Base-by-base conservation (phyloP, 257 asterid species). In the Primulina huaijiensis region DNA sequence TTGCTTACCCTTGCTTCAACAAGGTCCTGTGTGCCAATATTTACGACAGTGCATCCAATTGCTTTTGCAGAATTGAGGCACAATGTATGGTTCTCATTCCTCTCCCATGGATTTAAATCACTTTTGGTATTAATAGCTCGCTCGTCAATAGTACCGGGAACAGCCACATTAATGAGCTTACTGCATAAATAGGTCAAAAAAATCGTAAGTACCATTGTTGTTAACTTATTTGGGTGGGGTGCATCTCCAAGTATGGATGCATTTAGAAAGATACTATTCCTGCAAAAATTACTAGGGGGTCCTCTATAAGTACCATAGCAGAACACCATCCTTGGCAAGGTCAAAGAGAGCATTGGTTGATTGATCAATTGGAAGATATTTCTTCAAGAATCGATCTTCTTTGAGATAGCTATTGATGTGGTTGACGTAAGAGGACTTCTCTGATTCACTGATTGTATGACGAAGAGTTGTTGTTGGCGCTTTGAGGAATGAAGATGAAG, bases 1-100 rank as follows among this genome's bases (percentile, higher is more conserved):
- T 67, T 23, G 46, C 89, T 76, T 81, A 93, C 97, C 79, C 97
- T 87, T 60, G 84, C 97, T 89, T 90, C 97, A 60, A 87, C 85
- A 21, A 93, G 81, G 65, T 93, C 99, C 73, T 90, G 97, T 23
- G 97, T 93, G 76, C 98, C 98, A 80, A 93, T 93, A 62, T 93
- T 93, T 31, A 93, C 98, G 72, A 93, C 98, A 25, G 97, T 90
- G 84, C 99, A 93, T 64, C 99, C 99, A 60, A 90, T 93, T 23
- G 99, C 99, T 89, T 89, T 93, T 23, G 99, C 98, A 25, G 98
- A 93, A 79, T 90, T 93, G 70, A 93, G 93, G 77, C 97, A 90
- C 31, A 90, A 83, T 12, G 95, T 92, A 77, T 90, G 98, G 70
- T 90, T 92, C 74, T 93, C 99, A 60, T 90, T 90, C 76, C 89